These are phyloP conservation scores for Xylariales sp. DNA, from an alignment of 2,329 filamentous ascomycete species.

Conservation along the genomic window DNA sequence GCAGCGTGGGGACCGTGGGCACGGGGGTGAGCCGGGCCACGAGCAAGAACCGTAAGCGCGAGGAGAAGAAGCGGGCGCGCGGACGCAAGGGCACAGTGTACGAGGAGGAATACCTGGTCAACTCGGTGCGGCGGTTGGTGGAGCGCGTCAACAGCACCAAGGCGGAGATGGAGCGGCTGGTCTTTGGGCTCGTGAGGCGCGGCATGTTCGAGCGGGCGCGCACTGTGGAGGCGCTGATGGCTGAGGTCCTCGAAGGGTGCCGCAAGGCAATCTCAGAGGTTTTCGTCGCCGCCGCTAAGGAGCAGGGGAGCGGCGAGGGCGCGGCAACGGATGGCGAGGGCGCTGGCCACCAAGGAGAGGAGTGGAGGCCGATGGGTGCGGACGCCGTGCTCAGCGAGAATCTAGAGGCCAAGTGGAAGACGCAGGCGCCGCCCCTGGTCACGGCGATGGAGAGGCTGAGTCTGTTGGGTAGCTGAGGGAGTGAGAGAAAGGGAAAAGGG, in stretches of 20 bases:
- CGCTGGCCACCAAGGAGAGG: slow-evolving; percentile 2
- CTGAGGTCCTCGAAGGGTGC: slow-evolving; percentile 70
- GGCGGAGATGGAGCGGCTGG: slow-evolving; percentile 68
- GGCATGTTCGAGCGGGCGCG: slow-evolving; percentile 84
- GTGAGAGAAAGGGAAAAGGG: neutral
- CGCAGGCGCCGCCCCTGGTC: slow-evolving; percentile 45
- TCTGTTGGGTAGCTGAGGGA: slow-evolving; percentile 37
- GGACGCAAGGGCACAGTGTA: slow-evolving; percentile 97
- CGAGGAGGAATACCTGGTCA: slow-evolving; percentile 94
- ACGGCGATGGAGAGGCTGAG: slow-evolving; percentile 43
- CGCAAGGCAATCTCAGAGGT: slow-evolving; percentile 64
- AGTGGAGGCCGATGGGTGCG: slow-evolving; percentile 36
- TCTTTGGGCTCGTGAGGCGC: slow-evolving; percentile 72
- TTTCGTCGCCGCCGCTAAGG: slow-evolving; percentile 38
- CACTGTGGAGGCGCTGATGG: slow-evolving; percentile 69
- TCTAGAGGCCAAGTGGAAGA: slow-evolving; percentile 39
- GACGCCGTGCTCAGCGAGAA: slow-evolving; percentile 50
- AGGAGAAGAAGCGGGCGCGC: slow-evolving; percentile 91
- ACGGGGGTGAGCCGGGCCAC: slow-evolving; percentile 75
- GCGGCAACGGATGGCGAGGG: slow-evolving; percentile 10
- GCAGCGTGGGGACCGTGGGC: slow-evolving; percentile 61
- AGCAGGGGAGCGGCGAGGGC: slow-evolving; percentile 14
- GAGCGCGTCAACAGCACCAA: slow-evolving; percentile 73
- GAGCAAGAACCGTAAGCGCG: slow-evolving; percentile 79
- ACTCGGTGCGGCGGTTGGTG: slow-evolving; percentile 76